phyloP scores from a whole-genome alignment of 23 red algal species.

The Chondrus crispus region DNA sequence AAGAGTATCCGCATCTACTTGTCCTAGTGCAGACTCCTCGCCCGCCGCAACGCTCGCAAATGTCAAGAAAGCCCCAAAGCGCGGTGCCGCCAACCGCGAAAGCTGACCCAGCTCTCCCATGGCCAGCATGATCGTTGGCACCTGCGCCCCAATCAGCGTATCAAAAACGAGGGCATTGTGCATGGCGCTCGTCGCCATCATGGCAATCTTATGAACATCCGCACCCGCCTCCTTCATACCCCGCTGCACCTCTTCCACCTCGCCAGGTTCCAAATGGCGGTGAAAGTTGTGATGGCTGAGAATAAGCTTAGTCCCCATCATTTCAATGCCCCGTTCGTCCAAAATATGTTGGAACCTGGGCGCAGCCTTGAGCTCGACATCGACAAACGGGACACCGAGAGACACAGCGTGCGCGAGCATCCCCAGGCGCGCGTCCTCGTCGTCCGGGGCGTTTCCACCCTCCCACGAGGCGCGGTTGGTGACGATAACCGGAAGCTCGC shows the following conservation, averaged over 20 bases:
- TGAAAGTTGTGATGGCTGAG: slow-evolving; percentile 87
- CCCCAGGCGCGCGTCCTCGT: slow-evolving; percentile 70
- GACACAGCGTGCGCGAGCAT: slow-evolving; percentile 46
- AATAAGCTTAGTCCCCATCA: slow-evolving; percentile 51
- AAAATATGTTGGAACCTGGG: slow-evolving; percentile 1
- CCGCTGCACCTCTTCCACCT: slow-evolving; percentile 45
- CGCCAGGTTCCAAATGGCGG: slow-evolving; percentile 37
- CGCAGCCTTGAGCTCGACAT: slow-evolving; percentile 84
- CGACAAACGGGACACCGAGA: slow-evolving; percentile 65
- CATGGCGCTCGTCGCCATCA: slow-evolving; percentile 50
- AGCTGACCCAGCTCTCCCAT: slow-evolving; percentile 82
- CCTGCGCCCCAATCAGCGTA: slow-evolving; percentile 22
- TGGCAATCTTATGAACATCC: slow-evolving; percentile 86
- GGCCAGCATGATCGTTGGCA: slow-evolving; percentile 67
- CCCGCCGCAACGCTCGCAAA: slow-evolving; percentile 67
- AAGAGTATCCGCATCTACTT: slow-evolving; percentile 55
- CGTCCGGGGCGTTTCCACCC: slow-evolving; percentile 52
- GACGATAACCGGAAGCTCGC: slow-evolving; percentile 73
- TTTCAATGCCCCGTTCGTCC: background rate
- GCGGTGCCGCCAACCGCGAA: slow-evolving; percentile 65
- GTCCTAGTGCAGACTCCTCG: slow-evolving; percentile 78
- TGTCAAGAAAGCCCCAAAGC: slow-evolving; percentile 82
- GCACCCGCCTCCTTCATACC: slow-evolving; percentile 53
- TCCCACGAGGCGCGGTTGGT: slow-evolving; percentile 88
- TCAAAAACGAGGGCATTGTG: slow-evolving; percentile 59